Evolutionary conservation across 2,329 filamentous ascomycete genomes (phyloP).

Genomic region (Colletotrichum agaves): DNA sequence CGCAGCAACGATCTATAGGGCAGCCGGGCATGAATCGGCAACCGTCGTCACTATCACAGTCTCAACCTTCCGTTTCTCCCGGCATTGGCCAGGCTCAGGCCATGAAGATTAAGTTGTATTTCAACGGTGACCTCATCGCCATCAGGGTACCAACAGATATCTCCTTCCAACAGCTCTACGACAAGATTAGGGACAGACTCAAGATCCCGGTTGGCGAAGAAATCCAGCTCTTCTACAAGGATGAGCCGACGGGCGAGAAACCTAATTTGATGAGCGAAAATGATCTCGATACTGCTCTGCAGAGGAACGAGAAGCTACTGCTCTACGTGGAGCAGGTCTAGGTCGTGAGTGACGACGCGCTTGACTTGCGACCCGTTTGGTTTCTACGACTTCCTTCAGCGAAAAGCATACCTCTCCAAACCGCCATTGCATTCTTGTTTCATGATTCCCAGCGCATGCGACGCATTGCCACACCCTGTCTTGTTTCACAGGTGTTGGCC

Average conservation of each 20-base stretch:
- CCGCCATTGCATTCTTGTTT: slow-evolving; percentile 35
- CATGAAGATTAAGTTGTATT: slow-evolving; percentile 96
- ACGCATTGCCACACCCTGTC: slow-evolving; percentile 28
- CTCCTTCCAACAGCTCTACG: slow-evolving; percentile 78
- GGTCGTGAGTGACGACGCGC: slow-evolving; percentile 28
- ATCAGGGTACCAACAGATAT: slow-evolving; percentile 89
- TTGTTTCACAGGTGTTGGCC: slow-evolving; percentile 22
- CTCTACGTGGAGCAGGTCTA: slow-evolving; percentile 73
- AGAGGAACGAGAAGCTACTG: slow-evolving; percentile 87
- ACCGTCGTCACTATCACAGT: slow-evolving; percentile 60
- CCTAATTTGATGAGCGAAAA: slow-evolving; percentile 80
- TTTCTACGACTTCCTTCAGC: slow-evolving; percentile 12
- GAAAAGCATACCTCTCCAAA: slow-evolving; percentile 31
- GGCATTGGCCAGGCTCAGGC: slow-evolving; percentile 61
- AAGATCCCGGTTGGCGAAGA: slow-evolving; percentile 77
- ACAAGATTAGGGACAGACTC: slow-evolving; percentile 86
- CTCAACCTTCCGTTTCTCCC: slow-evolving; percentile 66
- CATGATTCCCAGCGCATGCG: slow-evolving; percentile 39
- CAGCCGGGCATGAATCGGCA: slow-evolving; percentile 56
- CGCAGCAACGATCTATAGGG: slow-evolving; percentile 47
- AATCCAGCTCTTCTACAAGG: slow-evolving; percentile 85
- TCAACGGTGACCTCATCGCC: slow-evolving; percentile 90
- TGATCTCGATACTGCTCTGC: slow-evolving; percentile 82
- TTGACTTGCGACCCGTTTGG: not conserved
- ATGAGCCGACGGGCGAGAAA: slow-evolving; percentile 81